Base-by-base conservation (phyloP, 176 grass and related monocot genomes). In the Rhipidocladum racemiflorum region DNA sequence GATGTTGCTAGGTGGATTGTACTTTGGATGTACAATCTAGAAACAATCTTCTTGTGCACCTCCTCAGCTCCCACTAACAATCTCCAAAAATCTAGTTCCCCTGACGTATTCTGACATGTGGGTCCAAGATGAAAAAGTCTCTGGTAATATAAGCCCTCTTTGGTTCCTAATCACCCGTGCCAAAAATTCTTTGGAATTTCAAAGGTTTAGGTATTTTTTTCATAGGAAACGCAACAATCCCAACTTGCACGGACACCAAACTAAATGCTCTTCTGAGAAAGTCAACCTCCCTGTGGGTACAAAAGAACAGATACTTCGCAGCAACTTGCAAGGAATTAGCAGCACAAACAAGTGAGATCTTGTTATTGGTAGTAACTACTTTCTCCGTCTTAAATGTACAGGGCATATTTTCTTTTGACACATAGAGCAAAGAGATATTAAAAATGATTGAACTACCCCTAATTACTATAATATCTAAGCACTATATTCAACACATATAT, bases 281-380 rank as follows among this genome's bases (percentile, higher is more conserved):
- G 82, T 89, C 82, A 89, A 81, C 82, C 76, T 70, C 80, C 15
- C 7, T 18, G 82, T 62, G 40, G 61, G 81, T 42, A 61, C 87
- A 4, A 30, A 3, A 24, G 42, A 25, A 61, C 35, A 85, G 30
- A 15, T 21, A 62, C 62, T 32, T 18, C 0, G 75, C 81, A 74
- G 75, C 86, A 30, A 49, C 29, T 35, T 39, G 67, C 16, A n/a
- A 79, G 30, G 61, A 68, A 80, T 62, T 70, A 27, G 34, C 70
- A 29, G 25, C 62, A 15, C 18, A 28, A 5, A 24, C 77, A 64
- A 32, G 88, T 65, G n/a, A 42, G 83, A 77, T 82, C 36, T 79
- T 38, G 79, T 34, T 34, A 34, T 34, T 3, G 32, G 32, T 34
- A 3, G 3, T 34, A 34, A 34, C 1, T 34, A 32, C 30, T 32